Conservation (phyloP, 2,329 filamentous ascomycete species). For the Trichophyton benhamiae region DNA sequence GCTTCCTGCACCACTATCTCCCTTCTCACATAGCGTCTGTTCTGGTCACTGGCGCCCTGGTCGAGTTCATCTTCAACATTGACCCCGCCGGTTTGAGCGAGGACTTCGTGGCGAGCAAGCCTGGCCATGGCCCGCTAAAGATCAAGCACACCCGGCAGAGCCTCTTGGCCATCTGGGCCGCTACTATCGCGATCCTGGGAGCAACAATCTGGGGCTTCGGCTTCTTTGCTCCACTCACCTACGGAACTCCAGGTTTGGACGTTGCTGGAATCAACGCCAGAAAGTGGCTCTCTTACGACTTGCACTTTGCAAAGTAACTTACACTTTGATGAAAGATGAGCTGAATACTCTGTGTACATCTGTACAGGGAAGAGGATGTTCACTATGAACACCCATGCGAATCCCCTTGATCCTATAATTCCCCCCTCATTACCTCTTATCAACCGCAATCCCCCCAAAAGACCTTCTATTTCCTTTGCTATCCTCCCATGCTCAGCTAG, state of each 20-base stretch:
- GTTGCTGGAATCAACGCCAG: slow-evolving; percentile 66
- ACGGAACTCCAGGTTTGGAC: slow-evolving; percentile 78
- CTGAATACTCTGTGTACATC: too few relatives aligned
- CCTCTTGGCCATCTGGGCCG: slow-evolving; percentile 66
- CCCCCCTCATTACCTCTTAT: too few relatives aligned
- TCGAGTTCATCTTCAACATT: slow-evolving; percentile 93
- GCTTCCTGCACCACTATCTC: slow-evolving; percentile 96
- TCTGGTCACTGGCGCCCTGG: slow-evolving; percentile 75
- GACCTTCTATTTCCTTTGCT: not conserved
- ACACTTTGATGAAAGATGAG: not conserved
- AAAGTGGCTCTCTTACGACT: slow-evolving; percentile 94
- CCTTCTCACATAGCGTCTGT: slow-evolving; percentile 85
- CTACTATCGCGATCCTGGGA: slow-evolving; percentile 55
- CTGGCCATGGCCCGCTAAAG: slow-evolving; percentile 28
- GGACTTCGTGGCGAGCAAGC: slow-evolving; percentile 19
- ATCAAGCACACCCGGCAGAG: slow-evolving; percentile 73
- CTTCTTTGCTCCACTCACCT: slow-evolving; percentile 91
- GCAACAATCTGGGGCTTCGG: slow-evolving; percentile 66
- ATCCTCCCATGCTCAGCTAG: not conserved
- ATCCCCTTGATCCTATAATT: not conserved
- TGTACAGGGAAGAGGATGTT: not conserved
- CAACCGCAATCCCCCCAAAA: not conserved
- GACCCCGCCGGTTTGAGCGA: slow-evolving; percentile 50
- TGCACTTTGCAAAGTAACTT: slow-evolving; percentile 91
- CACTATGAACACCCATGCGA: not conserved